Base-by-base conservation (phyloP, 768 basidiomycete genomes). In the Heimioporus sp. region DNA sequence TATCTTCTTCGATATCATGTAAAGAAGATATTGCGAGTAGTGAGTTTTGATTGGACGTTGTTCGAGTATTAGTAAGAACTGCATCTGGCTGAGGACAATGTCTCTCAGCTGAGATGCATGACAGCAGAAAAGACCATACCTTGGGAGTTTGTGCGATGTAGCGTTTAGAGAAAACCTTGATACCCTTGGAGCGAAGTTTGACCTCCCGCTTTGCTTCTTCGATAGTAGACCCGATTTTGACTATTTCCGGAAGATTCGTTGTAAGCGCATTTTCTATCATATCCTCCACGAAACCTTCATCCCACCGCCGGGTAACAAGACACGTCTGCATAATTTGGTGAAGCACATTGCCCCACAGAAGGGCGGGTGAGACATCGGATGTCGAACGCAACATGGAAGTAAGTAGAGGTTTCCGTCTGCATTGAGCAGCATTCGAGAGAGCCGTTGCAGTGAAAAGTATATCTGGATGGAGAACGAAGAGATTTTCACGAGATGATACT, bases 1-100 rank as follows among this genome's bases (percentile, higher is more conserved):
- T 96, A 58, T 98, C 94, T 65, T 99, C 97, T 73, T 99, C 97
- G 38, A 96, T 79, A 51, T 93, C 94, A 55, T 92, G 80, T 5
- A 97, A 70, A 28, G 85, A 74, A 6, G 81, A 74, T 43, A 99
- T 83, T 0, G 91, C 88, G 0, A 97, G 76, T 10, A 80, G 71
- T 2, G 85, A 79, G 1, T 72, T 70, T 21, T 76, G 76, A 15
- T 76, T 71, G 2, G 73, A 68, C 0, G 61, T 60, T 15, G 85
- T 75, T 10, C 89, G 80, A 2, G 84, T 85, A 59, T 95, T 85
- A 5, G 78, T 79, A 9, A 97, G 75, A 34, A 80, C 65, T 0
- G 86, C 93, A 13, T 78, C 72, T 0, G 78, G 67, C 90, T 94
- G 52, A 35, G 6, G 19, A 20, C 16, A 30, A 44, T 3, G 12